Percentiles rank a stretch among this genome's conserved stretches.
phyloP scores from a whole-genome alignment of 2,329 filamentous ascomycete species.

The Esteya vermicola region DNA sequence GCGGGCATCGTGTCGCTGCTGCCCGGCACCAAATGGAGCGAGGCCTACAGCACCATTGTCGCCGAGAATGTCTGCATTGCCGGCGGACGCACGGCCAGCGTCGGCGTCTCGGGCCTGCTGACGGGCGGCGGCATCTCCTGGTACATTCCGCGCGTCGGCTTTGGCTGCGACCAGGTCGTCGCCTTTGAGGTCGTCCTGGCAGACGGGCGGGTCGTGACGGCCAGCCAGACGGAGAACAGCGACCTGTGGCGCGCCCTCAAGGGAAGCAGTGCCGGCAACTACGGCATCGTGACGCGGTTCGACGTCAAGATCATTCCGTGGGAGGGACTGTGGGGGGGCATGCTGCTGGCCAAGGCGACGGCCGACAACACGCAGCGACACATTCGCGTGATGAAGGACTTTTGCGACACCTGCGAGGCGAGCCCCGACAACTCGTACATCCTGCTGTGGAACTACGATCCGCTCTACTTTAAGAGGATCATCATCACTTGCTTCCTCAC shows the following conservation, averaged over 20 bases:
- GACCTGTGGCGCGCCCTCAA: constrained; percentile 20
- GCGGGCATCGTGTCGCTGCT: background rate
- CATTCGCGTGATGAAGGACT: constrained; percentile 9
- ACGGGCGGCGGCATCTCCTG: constrained; percentile 16
- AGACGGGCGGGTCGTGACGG: constrained; percentile 23
- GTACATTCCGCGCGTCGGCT: constrained; percentile 17
- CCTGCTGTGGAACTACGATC: constrained; percentile 9
- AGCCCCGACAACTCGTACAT: constrained; percentile 10
- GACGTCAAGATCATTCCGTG: constrained; percentile 8
- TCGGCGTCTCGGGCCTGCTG: constrained; percentile 16
- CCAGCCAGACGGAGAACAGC: constrained; percentile 13
- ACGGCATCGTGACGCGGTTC: constrained; percentile 19
- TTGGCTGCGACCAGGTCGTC: constrained; percentile 24
- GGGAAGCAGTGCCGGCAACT: constrained; percentile 28
- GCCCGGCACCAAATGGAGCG: background rate
- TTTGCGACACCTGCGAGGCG: constrained; percentile 7
- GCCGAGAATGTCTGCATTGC: constrained; percentile 8
- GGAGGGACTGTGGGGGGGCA: constrained; percentile 13
- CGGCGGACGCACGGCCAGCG: constrained; percentile 14
- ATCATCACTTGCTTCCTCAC: constrained; percentile 10
- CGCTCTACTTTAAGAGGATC: constrained; percentile 11
- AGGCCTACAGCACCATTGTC: background rate
- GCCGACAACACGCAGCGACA: background rate
- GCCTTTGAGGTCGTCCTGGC: constrained; percentile 27
- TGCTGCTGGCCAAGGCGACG: constrained; percentile 8